Base-by-base conservation (phyloP, 176 grass and related monocot species). In the Musa itinerans region DNA sequence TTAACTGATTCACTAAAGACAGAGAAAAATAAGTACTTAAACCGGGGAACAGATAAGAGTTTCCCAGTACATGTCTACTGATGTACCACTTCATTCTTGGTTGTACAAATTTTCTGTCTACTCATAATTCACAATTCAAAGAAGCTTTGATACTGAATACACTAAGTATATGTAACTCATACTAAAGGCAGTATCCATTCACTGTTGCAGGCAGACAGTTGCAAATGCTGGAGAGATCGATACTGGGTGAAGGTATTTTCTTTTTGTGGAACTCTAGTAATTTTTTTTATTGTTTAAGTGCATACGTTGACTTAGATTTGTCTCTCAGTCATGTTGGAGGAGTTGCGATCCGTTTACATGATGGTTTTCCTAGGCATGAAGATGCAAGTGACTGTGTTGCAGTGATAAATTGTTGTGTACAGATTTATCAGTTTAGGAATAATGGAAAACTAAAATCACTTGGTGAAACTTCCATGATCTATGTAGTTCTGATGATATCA, bases 241-340 rank as follows among this genome's bases (percentile, higher is more conserved):
- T 97, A 93, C 67, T 97, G 93, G 90, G 88, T 97, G 15, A 97
- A 97, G 93, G 93, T 97, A 84, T 82, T 23, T 85, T 68, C 74
- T 15, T 61, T 59, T 59, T 59, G 29, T 29, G 15, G 16, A 59
- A 7, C 20, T 11, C 9, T 70, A 20, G 43, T 4, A 10, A 50
- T 15, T 3, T 1, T 50, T 70, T 29, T 50, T 50, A 70, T 51
- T 51, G 68, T 20, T 50, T 34, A 12, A 5, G 2, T 1, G 43
- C 15, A 21, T 19, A 20, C 16, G 17, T 51, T 68, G 10, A 67
- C n/a, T 16, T 29, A 11, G 66, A 19, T 15, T 48, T 16, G 16
- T 56, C 11, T 59, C 14, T n/a, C 15, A 59, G 13, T 29, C 56
- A 59, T 59, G 14, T 19, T 59, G 56, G 17, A 59, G 17, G 56